A percentile compares a stretch with the other conserved stretches of the same genome.
Conservation (phyloP, 768 basidiomycete species). For the Calocera cornea region DNA sequence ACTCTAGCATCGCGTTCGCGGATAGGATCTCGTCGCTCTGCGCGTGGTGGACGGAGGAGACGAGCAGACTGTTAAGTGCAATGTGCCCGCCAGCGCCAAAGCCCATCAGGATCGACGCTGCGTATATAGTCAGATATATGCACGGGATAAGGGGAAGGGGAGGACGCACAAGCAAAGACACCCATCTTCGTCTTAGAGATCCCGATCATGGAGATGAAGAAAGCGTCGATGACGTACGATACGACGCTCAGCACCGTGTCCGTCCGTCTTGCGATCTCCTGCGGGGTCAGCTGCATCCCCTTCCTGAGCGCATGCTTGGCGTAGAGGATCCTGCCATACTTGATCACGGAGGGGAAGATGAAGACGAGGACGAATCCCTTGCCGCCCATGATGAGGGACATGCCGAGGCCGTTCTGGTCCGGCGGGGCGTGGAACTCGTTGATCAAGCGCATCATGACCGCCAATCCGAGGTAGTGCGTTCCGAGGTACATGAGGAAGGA, state of each 20-base stretch:
- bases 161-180: neutral
- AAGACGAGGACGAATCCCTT: neutral
- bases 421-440: neutral
- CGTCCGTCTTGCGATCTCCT: neutral
- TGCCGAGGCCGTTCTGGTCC: neutral
- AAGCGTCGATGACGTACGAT: neutral
- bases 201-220: neutral
- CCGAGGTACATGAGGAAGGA: neutral
- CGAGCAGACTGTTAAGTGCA: constrained; percentile 2
- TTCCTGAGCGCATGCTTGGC: neutral
- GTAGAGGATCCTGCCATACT: neutral
- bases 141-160: neutral
- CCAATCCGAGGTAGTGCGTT: neutral
- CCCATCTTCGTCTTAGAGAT: neutral
- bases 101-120: neutral
- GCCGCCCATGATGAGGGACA: neutral
- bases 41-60: constrained; percentile 4
- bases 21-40: constrained; percentile 2
- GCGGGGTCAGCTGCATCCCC: neutral
- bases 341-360: constrained; percentile 1
- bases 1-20: constrained; percentile 4
- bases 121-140: neutral
- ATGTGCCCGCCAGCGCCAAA: constrained; percentile 2
- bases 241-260: neutral
- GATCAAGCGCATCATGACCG: neutral